Evolutionary conservation across 2,329 filamentous ascomycete species (phyloP), one percentile per base, ranked within the genome.

Genomic region (Exserohilum turcica): DNA sequence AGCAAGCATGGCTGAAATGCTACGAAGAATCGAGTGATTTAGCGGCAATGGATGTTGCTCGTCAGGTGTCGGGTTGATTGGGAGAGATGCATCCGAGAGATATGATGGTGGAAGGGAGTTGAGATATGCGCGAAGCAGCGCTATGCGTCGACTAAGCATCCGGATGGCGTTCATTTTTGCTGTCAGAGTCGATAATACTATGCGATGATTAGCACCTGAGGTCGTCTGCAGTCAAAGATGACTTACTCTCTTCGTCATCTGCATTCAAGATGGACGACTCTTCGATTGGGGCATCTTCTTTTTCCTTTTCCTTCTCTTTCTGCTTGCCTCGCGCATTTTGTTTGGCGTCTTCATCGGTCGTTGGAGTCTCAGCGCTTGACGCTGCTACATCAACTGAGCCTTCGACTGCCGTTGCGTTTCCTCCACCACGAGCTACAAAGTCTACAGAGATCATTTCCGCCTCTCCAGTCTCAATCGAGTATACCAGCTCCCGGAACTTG

Each of bases 381-480:
- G 48, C 48, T 43, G 55, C 48, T 13, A 61, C 40, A 5, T 64
- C 61, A 4, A 53, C 70, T 65, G 54, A 71, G 63, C 68, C 76
- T 66, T 65, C 70, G 1, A 72, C 71, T 28, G 85, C 85, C 9
- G 89, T 86, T 19, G 92, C 92, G 67, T 90, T 93, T 42, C 90
- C 90, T 40, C 89, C 90, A 33, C 90, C 91, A 46, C 88, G 87
- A 0, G 93, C 92, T 16, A 99, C 89, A 61, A 92, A 96, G 74
- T 97, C 92, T 67, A 99, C 90, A 63, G 90, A 90, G 61, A 99
- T 97, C 92, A 97, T 97, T 75, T 99, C 94, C 1, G 92, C 92
- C 74, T 97, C 92, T 8, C 91, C 91, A 0, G 92, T 96, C 77
- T 97, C 94, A 2, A 97, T 87, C 0, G 88, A 88, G 74, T 94